These are phyloP conservation scores for Monilinia laxa DNA, from an alignment of 2,329 filamentous ascomycete genomes.

Conservation along the genomic window DNA sequence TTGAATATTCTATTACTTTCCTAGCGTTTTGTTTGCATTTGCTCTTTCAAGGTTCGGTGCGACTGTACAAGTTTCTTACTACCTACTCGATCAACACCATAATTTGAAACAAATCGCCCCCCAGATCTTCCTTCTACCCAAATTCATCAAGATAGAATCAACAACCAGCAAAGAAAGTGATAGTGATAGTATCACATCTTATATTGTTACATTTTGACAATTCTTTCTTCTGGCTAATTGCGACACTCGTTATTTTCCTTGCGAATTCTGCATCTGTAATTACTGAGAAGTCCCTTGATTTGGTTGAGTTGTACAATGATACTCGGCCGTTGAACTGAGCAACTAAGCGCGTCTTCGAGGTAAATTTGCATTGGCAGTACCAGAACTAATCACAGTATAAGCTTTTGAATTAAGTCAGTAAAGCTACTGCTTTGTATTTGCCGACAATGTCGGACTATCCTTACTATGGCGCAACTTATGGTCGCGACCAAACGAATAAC, in stretches of 20 bases:
- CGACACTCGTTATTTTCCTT: not conserved
- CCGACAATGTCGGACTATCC: constrained; percentile 50
- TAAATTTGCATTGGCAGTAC: constrained; percentile 16
- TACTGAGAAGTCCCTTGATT: constrained; percentile 26
- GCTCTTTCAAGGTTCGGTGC: not conserved
- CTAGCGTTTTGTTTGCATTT: not conserved
- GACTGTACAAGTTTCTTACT: constrained; percentile 6
- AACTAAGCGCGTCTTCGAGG: constrained; percentile 29
- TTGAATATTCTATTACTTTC: not conserved
- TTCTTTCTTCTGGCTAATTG: constrained; percentile 10
- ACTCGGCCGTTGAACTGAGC: constrained; percentile 30
- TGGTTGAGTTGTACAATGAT: constrained; percentile 33
- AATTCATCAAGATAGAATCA: not conserved
- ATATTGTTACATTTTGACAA: constrained; percentile 8
- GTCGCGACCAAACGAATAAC: constrained; percentile 33
- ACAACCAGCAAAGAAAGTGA: not conserved
- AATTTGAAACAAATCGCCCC: not conserved
- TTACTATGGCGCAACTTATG: constrained; percentile 44
- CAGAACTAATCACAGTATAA: constrained; percentile 16
- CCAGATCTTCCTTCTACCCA: not conserved
- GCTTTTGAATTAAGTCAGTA: not conserved
- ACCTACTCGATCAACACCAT: too few species aligned
- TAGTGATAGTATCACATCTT: constrained; percentile 20
- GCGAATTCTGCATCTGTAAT: constrained; percentile 5
- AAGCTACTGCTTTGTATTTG: constrained; percentile 7